phyloP scores from a whole-genome alignment of 148 eudicot genomes.

The Rhododendron ferrugineum region DNA sequence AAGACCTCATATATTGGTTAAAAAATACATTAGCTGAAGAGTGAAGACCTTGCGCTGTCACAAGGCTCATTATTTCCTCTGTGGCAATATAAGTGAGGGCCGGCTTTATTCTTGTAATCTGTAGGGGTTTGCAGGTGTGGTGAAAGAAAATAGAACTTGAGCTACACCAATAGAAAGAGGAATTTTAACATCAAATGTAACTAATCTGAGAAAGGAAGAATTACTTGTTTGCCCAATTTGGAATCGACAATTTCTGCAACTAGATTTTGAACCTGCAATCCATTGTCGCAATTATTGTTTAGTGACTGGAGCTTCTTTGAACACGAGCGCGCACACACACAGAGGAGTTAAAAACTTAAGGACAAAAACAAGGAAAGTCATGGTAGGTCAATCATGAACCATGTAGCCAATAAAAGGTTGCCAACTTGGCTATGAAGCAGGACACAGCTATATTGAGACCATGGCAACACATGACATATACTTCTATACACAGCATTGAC shows the following conservation, averaged over 20 bases:
- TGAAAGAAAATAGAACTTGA: not conserved
- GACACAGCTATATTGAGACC: not conserved
- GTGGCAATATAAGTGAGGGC: constrained; percentile 78
- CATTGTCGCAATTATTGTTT: not conserved
- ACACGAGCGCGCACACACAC: not conserved
- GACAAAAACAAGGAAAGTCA: not conserved
- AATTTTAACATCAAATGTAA: not conserved
- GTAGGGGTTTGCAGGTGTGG: constrained; percentile 16
- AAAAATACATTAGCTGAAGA: not conserved
- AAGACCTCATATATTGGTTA: not conserved
- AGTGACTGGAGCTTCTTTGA: not conserved
- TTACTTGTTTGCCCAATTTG: constrained; percentile 92
- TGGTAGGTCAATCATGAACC: not conserved
- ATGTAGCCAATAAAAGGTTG: not conserved
- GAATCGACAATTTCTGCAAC: constrained; percentile 96
- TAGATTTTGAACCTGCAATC: constrained; percentile 81
- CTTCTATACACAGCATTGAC: not conserved
- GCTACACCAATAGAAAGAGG: not conserved
- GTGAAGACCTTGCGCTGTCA: constrained; percentile 76
- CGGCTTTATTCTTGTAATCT: constrained; percentile 79
- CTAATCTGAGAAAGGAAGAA: not conserved
- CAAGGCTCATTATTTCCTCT: constrained; percentile 98
- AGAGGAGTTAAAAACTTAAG: not conserved
- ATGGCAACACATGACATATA: not conserved
- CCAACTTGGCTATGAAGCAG: not conserved